phyloP scores from a whole-genome alignment of 1,139 yeast species.

The Kazachstania sp. region DNA sequence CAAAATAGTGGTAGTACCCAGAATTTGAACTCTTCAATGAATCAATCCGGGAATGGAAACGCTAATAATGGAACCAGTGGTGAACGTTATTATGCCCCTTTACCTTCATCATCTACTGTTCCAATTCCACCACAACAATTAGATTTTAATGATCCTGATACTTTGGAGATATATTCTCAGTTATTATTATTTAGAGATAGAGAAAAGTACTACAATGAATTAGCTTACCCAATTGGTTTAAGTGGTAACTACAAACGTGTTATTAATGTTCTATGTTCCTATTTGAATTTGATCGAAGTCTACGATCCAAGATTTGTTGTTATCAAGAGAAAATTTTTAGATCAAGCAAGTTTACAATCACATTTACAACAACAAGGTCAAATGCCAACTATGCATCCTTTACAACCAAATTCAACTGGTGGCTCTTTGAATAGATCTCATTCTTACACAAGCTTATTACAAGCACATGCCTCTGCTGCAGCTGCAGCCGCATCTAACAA shows the following conservation, averaged over 20 bases:
- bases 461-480: slow-evolving; percentile 30
- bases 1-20: neutral
- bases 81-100: slow-evolving; percentile 53
- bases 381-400: slow-evolving; percentile 23
- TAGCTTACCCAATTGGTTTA: slow-evolving; percentile 58
- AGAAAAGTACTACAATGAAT: slow-evolving; percentile 50
- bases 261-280: slow-evolving; percentile 41
- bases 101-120: slow-evolving; percentile 41
- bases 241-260: slow-evolving; percentile 55
- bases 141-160: slow-evolving; percentile 86
- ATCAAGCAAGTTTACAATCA: slow-evolving; percentile 40
- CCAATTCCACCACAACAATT: slow-evolving; percentile 52
- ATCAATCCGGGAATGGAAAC: neutral
- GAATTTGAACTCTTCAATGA: neutral
- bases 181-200: slow-evolving; percentile 71
- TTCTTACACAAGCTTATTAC: slow-evolving; percentile 30
- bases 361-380: slow-evolving; percentile 33
- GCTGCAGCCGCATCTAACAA: slow-evolving; percentile 13
- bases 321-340: slow-evolving; percentile 35
- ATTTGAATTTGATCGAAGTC: slow-evolving; percentile 56
- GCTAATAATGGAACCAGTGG: slow-evolving; percentile 19
- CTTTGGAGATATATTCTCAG: slow-evolving; percentile 77
- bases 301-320: slow-evolving; percentile 60
- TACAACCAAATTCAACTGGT: slow-evolving; percentile 32
- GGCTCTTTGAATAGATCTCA: slow-evolving; percentile 31